Conservation (phyloP, 192 early-diverging fungal species). For the Coemansia sp. region DNA sequence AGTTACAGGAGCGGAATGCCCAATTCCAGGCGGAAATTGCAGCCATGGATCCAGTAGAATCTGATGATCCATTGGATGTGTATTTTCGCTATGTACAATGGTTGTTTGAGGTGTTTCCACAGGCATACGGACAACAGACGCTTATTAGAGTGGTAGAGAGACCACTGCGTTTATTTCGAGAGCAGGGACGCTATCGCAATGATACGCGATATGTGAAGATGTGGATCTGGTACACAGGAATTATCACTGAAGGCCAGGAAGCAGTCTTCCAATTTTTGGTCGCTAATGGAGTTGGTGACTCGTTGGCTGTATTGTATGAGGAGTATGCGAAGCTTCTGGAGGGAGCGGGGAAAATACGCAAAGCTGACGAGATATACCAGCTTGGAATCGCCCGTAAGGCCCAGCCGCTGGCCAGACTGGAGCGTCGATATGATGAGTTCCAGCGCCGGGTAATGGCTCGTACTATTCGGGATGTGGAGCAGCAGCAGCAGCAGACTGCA, state of each 20-base stretch:
- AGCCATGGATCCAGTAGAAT: constrained; percentile 23
- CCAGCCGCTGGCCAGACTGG: constrained; percentile 65
- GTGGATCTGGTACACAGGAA: constrained; percentile 63
- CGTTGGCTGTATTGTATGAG: constrained; percentile 68
- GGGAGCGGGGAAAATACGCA: constrained; percentile 36
- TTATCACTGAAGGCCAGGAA: constrained; percentile 49
- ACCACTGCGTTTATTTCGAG: constrained; percentile 51
- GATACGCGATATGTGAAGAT: constrained; percentile 61
- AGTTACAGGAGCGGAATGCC: constrained; percentile 36
- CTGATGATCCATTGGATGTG: constrained; percentile 61
- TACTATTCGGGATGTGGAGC: constrained; percentile 12
- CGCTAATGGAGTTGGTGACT: constrained; percentile 67
- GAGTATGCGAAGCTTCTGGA: constrained; percentile 72
- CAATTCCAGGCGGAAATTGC: constrained; percentile 44
- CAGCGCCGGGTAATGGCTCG: constrained; percentile 50
- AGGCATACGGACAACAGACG: constrained; percentile 56
- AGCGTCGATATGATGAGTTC: constrained; percentile 60
- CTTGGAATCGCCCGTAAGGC: constrained; percentile 71
- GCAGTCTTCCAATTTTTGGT: constrained; percentile 77
- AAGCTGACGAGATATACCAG: constrained; percentile 63
- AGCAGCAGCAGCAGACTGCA: neutral
- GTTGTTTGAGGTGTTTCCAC: constrained; percentile 62
- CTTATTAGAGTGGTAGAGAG: constrained; percentile 57
- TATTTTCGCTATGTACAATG: constrained; percentile 61
- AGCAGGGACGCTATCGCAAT: constrained; percentile 58